Evolutionary conservation across 2,329 filamentous ascomycete genomes (phyloP).

Genomic region (Aspergillus sp.): DNA sequence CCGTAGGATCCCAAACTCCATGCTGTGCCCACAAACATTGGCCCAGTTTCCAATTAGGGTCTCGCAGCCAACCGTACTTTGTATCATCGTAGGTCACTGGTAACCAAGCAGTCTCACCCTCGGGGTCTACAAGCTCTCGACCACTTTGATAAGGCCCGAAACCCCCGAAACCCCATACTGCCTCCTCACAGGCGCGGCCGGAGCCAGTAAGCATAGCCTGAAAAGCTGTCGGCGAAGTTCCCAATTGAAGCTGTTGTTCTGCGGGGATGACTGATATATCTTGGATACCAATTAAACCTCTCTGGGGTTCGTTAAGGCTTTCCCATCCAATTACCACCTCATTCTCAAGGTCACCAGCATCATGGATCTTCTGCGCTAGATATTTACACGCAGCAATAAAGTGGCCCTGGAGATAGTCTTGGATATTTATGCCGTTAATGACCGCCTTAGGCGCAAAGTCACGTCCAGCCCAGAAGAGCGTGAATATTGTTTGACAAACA

Average conservation of each 20-base stretch:
- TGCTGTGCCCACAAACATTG: constrained; percentile 97
- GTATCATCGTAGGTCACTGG: constrained; percentile 79
- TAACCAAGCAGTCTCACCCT: constrained; percentile 83
- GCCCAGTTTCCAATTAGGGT: constrained; percentile 86
- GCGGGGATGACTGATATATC: constrained; percentile 79
- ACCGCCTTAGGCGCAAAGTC: constrained; percentile 96
- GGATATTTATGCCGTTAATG: constrained; percentile 91
- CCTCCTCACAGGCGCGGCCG: constrained; percentile 83
- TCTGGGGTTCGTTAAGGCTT: constrained; percentile 91
- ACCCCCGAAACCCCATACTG: constrained; percentile 90
- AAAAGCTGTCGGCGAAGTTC: constrained; percentile 90
- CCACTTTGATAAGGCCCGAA: constrained; percentile 91
- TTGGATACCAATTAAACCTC: constrained; percentile 78
- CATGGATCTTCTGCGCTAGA: constrained; percentile 78
- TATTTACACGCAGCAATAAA: constrained; percentile 78
- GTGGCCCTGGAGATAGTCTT: constrained; percentile 88
- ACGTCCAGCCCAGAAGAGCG: constrained; percentile 84
- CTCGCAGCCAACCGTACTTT: constrained; percentile 85
- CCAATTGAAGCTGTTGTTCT: constrained; percentile 88
- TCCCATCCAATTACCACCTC: constrained; percentile 94
- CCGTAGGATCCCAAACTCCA: constrained; percentile 84
- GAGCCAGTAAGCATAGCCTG: constrained; percentile 91
- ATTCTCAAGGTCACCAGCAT: constrained; percentile 84
- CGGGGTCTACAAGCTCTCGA: constrained; percentile 77
- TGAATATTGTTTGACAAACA: constrained; percentile 87